These are phyloP conservation scores for Aspergillus ustus DNA, from an alignment of 2,329 filamentous ascomycete genomes.

Conservation along the genomic window DNA sequence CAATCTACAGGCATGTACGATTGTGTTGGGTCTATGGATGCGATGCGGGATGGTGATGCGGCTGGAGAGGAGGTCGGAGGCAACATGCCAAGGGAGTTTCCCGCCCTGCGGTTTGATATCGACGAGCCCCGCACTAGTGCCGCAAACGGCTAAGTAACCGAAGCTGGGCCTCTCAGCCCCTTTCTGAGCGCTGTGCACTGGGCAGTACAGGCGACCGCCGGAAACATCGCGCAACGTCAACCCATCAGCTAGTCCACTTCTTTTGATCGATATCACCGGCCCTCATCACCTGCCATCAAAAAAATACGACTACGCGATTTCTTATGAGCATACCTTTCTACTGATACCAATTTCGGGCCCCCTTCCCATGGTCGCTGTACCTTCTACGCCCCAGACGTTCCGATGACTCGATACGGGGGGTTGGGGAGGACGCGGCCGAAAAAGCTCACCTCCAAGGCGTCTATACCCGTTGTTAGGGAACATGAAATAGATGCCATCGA, in stretches of 20 bases:
- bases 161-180: constrained; percentile 44
- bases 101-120: constrained; percentile 45
- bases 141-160: constrained; percentile 44
- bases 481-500: constrained; percentile 90
- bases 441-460: constrained; percentile 90
- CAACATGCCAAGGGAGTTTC: constrained; percentile 23
- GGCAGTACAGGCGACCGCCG: constrained; percentile 46
- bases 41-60: constrained; percentile 5
- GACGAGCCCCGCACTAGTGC: constrained; percentile 48
- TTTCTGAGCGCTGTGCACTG: constrained; percentile 31
- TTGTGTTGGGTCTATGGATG: constrained; percentile 1
- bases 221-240: constrained; percentile 51
- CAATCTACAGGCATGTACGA: constrained; percentile 7
- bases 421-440: constrained; percentile 55
- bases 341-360: constrained; percentile 68
- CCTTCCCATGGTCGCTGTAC: constrained; percentile 49
- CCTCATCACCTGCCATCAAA: constrained; percentile 58
- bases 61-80: constrained; percentile 6
- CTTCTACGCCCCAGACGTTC: constrained; percentile 45
- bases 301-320: constrained; percentile 58
- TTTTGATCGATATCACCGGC: constrained; percentile 48
- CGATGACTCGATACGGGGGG: constrained; percentile 51
- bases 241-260: constrained; percentile 44
- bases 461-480: constrained; percentile 84
- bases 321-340: constrained; percentile 64